These are phyloP conservation scores for Bjerkandera adusta DNA, from an alignment of 1,284 basidiomycete species.

Conservation along the genomic window DNA sequence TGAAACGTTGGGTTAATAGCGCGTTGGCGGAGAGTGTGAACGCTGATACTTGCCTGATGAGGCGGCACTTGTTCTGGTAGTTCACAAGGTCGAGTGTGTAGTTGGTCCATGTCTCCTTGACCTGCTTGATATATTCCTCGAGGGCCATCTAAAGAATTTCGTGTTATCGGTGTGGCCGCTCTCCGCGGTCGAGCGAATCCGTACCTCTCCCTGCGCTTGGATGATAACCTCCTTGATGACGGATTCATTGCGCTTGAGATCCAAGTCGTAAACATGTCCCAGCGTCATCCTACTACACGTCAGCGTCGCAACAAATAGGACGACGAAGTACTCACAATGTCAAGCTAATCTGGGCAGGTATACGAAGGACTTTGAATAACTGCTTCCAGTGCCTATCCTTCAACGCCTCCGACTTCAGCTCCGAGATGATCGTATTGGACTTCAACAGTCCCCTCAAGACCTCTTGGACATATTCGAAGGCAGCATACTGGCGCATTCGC, in stretches of 20 bases:
- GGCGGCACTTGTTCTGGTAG: conserved; percentile 97
- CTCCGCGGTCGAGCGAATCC: conserved; percentile 15
- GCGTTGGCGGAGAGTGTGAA: conserved; percentile 8
- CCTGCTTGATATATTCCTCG: conserved; percentile 92
- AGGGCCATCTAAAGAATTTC: conserved; percentile 72
- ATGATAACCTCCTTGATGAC: conserved; percentile 93
- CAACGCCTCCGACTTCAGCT: conserved; percentile 96
- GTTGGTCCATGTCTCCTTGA: conserved; percentile 95
- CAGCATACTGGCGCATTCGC: conserved; percentile 98
- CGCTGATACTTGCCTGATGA: conserved; percentile 77
- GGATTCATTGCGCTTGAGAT: conserved; percentile 90
- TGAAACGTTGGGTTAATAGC: no score
- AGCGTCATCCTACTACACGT: conserved; percentile 76
- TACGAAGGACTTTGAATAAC: conserved; percentile 87
- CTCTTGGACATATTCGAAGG: conserved; percentile 98
- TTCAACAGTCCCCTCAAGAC: conserved; percentile 84
- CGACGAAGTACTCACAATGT: conserved; percentile 51
- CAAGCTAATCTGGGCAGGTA: conserved; percentile 64
- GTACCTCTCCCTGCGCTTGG: conserved; percentile 96
- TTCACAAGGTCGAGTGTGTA: conserved; percentile 97
- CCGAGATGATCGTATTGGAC: conserved; percentile 85
- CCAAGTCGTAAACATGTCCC: conserved; percentile 96
- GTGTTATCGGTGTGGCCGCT: not conserved
- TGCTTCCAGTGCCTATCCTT: conserved; percentile 99
- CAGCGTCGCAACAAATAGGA: conserved; percentile 1